Base-by-base conservation (phyloP, 1,139 yeast species). In the Yamadazyma sp. region DNA sequence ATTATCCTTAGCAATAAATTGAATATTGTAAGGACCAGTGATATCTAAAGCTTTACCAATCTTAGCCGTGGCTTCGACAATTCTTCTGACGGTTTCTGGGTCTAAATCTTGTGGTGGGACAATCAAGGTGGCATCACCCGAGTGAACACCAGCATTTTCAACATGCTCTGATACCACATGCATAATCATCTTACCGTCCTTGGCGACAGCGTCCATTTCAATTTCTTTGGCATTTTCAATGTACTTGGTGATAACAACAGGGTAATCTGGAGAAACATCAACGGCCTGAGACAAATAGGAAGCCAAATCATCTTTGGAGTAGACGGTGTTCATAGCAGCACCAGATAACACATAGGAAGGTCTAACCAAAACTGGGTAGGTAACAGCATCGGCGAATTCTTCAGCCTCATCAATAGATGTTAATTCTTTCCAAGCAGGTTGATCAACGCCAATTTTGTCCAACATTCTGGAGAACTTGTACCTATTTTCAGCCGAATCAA, bases 111-210 rank as follows among this genome's bases (percentile, higher is more conserved):
- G 97, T 33, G 97, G 97, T 43, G 98, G 98, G 45, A 92, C 95
- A 64, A 92, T 85, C 59, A 92, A 74, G 35, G 98, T 92, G 45
- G 98, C 98, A 67, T 92, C 98, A 76, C 98, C 98, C 43, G 98
- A 92, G 69, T 92, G 98, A 40, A 92, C 97, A 79, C 98, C 98
- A 21, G 98, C 98, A 60, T 92, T 92, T 68, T 92, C 98, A 56
- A 92, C 97, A 63, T 92, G 98, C 68, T 94, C 98, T 42, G 97
- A 89, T 44, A 92, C 96, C 62, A 89, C 97, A 62, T 92, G 98
- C 92, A 92, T 88, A 51, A 92, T 79, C 72, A 92, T 75, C 64
- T 89, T 80, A 67, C 98, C 98, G 57, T 92, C 88, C 61, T 79
- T 80, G 37, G 98, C 97, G 54, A 92, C 98, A 37, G 97, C 98